Percentiles rank a stretch among this genome's conserved stretches.
phyloP scores from a whole-genome alignment of 495 filamentous ascomycete species.

The Massariosphaeria phaeospora region DNA sequence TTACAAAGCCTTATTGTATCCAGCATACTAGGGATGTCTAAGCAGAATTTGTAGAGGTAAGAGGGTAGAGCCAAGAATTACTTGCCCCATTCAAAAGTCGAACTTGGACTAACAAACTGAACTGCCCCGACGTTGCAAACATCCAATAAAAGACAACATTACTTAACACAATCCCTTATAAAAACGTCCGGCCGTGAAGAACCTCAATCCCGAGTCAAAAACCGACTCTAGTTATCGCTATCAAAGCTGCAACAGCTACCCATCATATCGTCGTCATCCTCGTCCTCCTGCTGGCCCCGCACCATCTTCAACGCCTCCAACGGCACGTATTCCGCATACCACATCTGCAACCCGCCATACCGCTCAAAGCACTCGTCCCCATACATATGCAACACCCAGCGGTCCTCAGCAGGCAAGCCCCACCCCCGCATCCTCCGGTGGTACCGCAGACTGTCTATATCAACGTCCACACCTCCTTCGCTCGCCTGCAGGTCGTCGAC shows the following conservation, averaged over 20 bases:
- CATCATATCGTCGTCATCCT: conserved; percentile 2
- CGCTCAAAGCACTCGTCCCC: conserved; percentile 25
- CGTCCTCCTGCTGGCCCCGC: conserved; percentile 8
- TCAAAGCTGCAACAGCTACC: background rate
- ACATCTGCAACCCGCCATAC: conserved; percentile 24
- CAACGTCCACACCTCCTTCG: background rate
- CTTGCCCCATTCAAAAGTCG: too few relatives aligned
- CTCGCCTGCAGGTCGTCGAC: background rate
- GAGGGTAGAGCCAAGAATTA: too few relatives aligned
- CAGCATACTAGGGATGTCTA: too few relatives aligned
- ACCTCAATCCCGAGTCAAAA: too few relatives aligned
- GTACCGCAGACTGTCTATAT: background rate
- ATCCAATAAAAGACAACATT: too few relatives aligned
- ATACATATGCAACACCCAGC: conserved; percentile 26
- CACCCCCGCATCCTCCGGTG: background rate
- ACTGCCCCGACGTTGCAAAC: too few relatives aligned
- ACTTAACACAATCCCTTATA: too few relatives aligned
- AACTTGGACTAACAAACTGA: too few relatives aligned
- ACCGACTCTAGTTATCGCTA: too few relatives aligned
- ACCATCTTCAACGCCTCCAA: conserved; percentile 13
- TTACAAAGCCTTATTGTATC: too few relatives aligned
- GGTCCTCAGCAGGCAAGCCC: conserved; percentile 6
- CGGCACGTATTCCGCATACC: conserved; percentile 11
- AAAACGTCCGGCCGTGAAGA: too few relatives aligned
- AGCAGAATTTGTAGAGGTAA: too few relatives aligned